Conservation (phyloP, 2,329 filamentous ascomycete species). For the Hirsutella minnesotensis region DNA sequence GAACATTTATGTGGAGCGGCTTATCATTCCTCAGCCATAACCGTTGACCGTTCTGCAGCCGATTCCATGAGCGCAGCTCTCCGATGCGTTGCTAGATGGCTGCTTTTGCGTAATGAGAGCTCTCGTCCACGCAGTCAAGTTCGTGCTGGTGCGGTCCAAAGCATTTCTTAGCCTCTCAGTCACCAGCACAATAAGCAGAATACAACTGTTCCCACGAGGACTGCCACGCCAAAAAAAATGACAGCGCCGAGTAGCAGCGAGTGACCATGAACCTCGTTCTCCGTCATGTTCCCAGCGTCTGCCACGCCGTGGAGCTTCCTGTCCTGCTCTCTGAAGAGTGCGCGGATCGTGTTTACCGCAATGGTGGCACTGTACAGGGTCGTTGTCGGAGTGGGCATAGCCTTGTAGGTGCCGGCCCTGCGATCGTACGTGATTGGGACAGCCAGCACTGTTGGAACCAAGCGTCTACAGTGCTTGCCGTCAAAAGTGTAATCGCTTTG, state of each 20-base stretch:
- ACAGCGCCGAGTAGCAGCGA: too few relatives aligned
- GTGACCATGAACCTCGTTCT: constrained; percentile 6
- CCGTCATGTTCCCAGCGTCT: constrained; percentile 18
- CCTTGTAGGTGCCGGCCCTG: constrained; percentile 20
- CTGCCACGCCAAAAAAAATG: constrained; percentile 20
- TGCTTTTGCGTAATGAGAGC: too few relatives aligned
- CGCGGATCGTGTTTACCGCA: constrained; percentile 24
- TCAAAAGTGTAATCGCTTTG: constrained; percentile 22
- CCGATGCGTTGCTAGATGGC: too few relatives aligned
- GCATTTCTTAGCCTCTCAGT: too few relatives aligned
- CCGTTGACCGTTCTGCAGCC: too few relatives aligned
- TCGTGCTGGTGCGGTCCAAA: too few relatives aligned
- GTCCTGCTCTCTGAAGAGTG: constrained; percentile 23
- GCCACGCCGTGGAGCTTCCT: constrained; percentile 20
- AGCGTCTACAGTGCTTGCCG: constrained; percentile 22
- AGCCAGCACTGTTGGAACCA: constrained; percentile 22
- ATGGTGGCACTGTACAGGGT: constrained; percentile 24
- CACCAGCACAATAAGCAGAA: constrained; percentile 15
- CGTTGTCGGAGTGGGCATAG: constrained; percentile 22
- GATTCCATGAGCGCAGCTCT: too few relatives aligned
- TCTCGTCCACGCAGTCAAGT: too few relatives aligned
- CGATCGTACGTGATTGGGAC: constrained; percentile 23
- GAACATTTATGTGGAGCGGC: too few relatives aligned
- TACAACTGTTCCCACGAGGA: constrained; percentile 14
- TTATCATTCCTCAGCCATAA: too few relatives aligned